Conservation (phyloP, 2,329 filamentous ascomycete species). For the Fusarium xylarioides region DNA sequence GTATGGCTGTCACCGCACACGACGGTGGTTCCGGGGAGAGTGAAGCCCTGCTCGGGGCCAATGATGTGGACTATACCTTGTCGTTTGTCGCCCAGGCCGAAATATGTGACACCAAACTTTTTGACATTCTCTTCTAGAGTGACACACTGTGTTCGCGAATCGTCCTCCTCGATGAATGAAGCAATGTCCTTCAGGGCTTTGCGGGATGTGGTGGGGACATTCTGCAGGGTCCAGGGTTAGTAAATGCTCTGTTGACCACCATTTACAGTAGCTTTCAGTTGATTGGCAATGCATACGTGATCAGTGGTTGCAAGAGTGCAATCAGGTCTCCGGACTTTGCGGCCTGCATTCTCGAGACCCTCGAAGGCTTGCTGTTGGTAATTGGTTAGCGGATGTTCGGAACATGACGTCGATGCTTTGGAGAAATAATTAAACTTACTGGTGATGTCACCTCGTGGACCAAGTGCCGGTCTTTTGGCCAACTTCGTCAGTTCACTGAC, state of each 20-base stretch:
- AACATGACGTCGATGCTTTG: slow-evolving; percentile 1
- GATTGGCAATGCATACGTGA: slow-evolving; percentile 72
- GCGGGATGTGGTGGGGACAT: slow-evolving; percentile 89
- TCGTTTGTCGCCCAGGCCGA: slow-evolving; percentile 93
- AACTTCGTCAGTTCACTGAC: slow-evolving; percentile 18
- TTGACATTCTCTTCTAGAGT: slow-evolving; percentile 98
- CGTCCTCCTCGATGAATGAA: slow-evolving; percentile 93
- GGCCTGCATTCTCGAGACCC: slow-evolving; percentile 87
- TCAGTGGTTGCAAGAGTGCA: slow-evolving; percentile 97
- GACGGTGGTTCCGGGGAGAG: slow-evolving; percentile 93
- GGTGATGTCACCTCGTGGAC: slow-evolving; percentile 99
- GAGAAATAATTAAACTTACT: slow-evolving; percentile 59
- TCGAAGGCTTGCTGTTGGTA: slow-evolving; percentile 88
- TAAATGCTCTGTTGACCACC: not conserved
- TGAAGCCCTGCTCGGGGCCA: slow-evolving; percentile 98
- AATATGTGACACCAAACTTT: slow-evolving; percentile 96
- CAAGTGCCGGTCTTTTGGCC: slow-evolving; percentile 80
- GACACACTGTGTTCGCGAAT: slow-evolving; percentile 91
- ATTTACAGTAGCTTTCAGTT: not conserved
- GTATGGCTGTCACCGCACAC: slow-evolving; percentile 99
- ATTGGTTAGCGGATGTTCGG: slow-evolving; percentile 25
- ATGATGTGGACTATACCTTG: slow-evolving; percentile 99
- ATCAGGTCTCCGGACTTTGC: slow-evolving; percentile 90
- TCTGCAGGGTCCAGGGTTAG: slow-evolving; percentile 61
- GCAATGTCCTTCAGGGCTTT: slow-evolving; percentile 94